Base-by-base conservation (phyloP, 306 rosid genomes). In the Luffa aegyptiaca region DNA sequence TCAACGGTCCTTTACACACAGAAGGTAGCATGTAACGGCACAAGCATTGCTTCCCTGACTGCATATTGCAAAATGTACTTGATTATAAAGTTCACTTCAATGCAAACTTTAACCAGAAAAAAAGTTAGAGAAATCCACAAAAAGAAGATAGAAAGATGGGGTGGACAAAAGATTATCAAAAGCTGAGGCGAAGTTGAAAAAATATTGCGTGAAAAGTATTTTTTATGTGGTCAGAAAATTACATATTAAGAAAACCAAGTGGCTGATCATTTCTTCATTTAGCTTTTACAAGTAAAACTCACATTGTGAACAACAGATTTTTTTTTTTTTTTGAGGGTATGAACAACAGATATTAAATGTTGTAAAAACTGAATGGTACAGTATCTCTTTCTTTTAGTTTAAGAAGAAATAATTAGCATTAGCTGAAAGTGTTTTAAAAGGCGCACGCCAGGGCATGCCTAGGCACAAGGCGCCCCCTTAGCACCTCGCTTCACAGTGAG, bases 21-120 rank as follows among this genome's bases (percentile, higher is more conserved):
- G 92, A 82, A 81, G 98, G 98, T 79, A 92, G 87, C 77, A 76
- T 78, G 77, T 91, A 94, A 84, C 85, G 87, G 86, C 98, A 94
- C 72, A 92, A 86, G 88, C 97, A 92, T 84, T 91, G 97, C 88
- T 92, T 91, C 83, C 98, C 98, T 33, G 98, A 92, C 98, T 94
- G 89, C 83, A 86, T 81, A 61, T 55, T 79, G 57, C 62, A 20
- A 36, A 45, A 76, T 37, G 51, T 18, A 55, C 8, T 53, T 76
- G 11, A 56, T 73, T 18, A 72, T 76, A 26, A 76, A 37, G 52
- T 76, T 53, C 18, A 53, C 52, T 35, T 76, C 62, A n/a, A 10
- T 9, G 14, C 16, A 5, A 76, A 56, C 18, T 36, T 55, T 8
- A 36, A 9, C 51, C 14, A 55, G 31, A 35, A 18, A 56, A 10